Evolutionary conservation across 2,329 filamentous ascomycete genomes (phyloP), one percentile per base, ranked within the genome.

Genomic region (Colletotrichum sp.): DNA sequence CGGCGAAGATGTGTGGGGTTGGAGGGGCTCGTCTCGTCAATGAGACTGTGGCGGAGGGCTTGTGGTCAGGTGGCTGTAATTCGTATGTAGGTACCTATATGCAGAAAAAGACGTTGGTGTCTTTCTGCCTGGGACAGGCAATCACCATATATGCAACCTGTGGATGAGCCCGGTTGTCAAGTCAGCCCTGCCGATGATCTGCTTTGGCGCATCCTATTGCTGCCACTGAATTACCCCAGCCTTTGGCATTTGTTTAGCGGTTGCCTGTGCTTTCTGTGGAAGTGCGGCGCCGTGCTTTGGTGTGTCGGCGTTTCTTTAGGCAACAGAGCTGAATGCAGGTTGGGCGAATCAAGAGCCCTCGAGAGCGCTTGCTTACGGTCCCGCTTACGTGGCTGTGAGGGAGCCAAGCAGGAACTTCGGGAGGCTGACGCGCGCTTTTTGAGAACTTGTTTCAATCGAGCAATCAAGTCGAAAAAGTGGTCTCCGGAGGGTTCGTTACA

Each of bases 301-400:
- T 21, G 8, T 18, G 18, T 16, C 12, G 68, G 36, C 36, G 32
- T 21, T 39, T 57, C 49, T 21, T 55, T 64, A 76, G 74, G 74
- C 74, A 76, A 59, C 74, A 76, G 64, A 30, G 70, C 59, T 69
- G 60, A 63, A 15, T 55, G 32, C 34, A 26, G 44, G 21, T 26
- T 24, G 24, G 26, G 64, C 73, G 64, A 65, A 69, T 76, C 64
- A 69, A 26, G 64, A 15, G 30, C 28, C 18, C 18, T 28, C 9
- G 26, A 39, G 18, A 36, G 26, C 36, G 26, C 36, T 49, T 74
- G 74, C 74, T 76, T 68, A 76, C 74, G 71, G 59, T 44, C 49
- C 49, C 28, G 74, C 74, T 76, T 74, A 76, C 74, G 70, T 44
- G 74, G 74, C 74, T 49, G 15, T 57, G 64, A 68, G 49, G 49